phyloP scores from a whole-genome alignment of 2,329 filamentous ascomycete species.

The Ascochyta viciae-villosae region DNA sequence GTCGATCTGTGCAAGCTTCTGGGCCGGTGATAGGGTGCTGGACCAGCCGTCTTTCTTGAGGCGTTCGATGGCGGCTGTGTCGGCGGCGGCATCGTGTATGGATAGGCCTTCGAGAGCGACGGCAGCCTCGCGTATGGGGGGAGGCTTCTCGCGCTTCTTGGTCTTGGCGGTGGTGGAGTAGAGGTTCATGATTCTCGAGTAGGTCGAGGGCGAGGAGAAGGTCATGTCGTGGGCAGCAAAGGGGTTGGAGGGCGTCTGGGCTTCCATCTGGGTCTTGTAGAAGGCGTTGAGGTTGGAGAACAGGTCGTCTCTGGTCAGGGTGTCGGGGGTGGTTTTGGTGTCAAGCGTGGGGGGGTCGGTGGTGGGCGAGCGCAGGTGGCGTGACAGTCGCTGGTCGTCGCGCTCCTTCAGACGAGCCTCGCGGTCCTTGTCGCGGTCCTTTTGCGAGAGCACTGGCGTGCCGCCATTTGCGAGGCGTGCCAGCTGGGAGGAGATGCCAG shows the following conservation, averaged over 20 bases:
- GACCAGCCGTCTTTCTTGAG: slow-evolving; percentile 69
- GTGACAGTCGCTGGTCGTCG: slow-evolving; percentile 28
- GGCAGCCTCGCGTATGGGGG: slow-evolving; percentile 81
- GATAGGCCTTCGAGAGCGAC: slow-evolving; percentile 75
- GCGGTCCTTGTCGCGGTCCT: slow-evolving; percentile 50
- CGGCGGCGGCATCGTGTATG: slow-evolving; percentile 64
- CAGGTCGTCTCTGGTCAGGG: slow-evolving; percentile 68
- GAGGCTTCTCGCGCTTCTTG: slow-evolving; percentile 67
- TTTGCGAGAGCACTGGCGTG: slow-evolving; percentile 49
- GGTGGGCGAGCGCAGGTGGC: slow-evolving; percentile 7
- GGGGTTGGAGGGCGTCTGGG: slow-evolving; percentile 59
- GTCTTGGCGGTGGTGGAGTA: slow-evolving; percentile 70
- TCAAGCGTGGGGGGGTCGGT: slow-evolving; percentile 29
- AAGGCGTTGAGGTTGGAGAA: slow-evolving; percentile 80
- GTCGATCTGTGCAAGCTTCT: slow-evolving; percentile 59
- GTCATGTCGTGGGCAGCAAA: slow-evolving; percentile 55
- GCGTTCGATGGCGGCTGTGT: slow-evolving; percentile 64
- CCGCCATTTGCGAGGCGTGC: slow-evolving; percentile 67
- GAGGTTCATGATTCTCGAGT: slow-evolving; percentile 89
- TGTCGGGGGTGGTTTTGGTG: slow-evolving; percentile 12
- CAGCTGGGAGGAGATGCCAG: slow-evolving; percentile 83
- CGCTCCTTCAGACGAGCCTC: slow-evolving; percentile 43
- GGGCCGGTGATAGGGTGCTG: slow-evolving; percentile 63
- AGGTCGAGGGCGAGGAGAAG: slow-evolving; percentile 77
- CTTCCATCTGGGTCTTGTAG: slow-evolving; percentile 78